Evolutionary conservation across 1,284 basidiomycete species (phyloP).

Genomic region (Ganoderma meredithae): DNA sequence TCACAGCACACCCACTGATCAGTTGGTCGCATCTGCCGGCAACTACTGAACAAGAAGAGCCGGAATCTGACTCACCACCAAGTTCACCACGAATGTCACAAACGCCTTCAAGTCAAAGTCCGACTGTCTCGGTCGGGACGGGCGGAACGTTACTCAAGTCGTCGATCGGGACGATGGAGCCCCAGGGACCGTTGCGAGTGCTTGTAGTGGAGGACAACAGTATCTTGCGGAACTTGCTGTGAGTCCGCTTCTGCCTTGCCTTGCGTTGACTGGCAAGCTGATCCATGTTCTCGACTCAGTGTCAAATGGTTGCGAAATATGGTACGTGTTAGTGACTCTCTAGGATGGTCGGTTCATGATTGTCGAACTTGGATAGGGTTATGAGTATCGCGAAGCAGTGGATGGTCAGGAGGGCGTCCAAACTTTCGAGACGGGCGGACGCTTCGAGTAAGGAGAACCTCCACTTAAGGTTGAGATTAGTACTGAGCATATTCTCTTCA

Average conservation of each 20-base stretch:
- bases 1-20: constrained; percentile 54
- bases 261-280: constrained; percentile 36
- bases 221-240: constrained; percentile 78
- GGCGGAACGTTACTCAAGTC: constrained; percentile 69
- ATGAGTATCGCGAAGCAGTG: constrained; percentile 79
- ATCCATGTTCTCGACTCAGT: constrained; percentile 46
- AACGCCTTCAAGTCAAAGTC: constrained; percentile 50
- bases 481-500: constrained; percentile 41
- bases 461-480: neutral
- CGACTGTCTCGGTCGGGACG: constrained; percentile 62
- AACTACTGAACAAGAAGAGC: constrained; percentile 44
- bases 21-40: constrained; percentile 47
- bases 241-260: constrained; percentile 38
- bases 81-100: constrained; percentile 33
- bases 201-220: constrained; percentile 88
- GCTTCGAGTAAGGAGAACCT: constrained; percentile 75
- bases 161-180: constrained; percentile 57
- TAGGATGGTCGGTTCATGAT: neutral
- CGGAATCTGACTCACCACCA: constrained; percentile 31
- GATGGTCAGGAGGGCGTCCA: constrained; percentile 88
- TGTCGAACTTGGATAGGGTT: constrained; percentile 58
- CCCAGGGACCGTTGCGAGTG: constrained; percentile 58
- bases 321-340: constrained; percentile 44
- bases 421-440: constrained; percentile 71
- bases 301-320: constrained; percentile 82